A percentile compares a stretch with the other conserved stretches of the same genome.
phyloP scores from a whole-genome alignment of 208 protist genomes.

The Perkinsela sp. region DNA sequence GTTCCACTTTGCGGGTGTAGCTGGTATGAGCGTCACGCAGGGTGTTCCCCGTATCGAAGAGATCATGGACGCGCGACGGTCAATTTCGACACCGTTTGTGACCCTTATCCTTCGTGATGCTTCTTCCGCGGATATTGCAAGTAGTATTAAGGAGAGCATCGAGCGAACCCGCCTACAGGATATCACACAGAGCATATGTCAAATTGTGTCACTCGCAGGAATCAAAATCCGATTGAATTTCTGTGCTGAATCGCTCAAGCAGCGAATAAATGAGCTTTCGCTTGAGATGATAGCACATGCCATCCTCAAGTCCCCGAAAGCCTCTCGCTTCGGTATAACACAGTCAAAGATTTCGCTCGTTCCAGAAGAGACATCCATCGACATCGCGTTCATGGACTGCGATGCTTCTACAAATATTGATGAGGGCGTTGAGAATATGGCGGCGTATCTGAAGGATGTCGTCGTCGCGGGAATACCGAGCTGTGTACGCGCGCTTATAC shows the following conservation, averaged over 20 bases:
- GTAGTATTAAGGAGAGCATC: conserved; percentile 63
- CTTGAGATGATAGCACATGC: not conserved
- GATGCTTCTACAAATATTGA: not conserved
- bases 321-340: not conserved
- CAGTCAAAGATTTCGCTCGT: not conserved
- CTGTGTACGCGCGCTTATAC: conserved; percentile 81
- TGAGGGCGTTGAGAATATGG: conserved; percentile 18
- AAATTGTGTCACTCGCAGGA: not conserved
- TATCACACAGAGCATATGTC: not conserved
- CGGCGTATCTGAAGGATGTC: conserved; percentile 45
- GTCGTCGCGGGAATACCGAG: conserved; percentile 72
- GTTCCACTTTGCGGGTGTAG: conserved; percentile 98
- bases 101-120: conserved; percentile 71
- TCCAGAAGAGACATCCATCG: not conserved
- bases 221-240: not conserved
- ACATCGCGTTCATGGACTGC: not conserved
- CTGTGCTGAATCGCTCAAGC: not conserved
- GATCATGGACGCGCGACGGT: conserved; percentile 94
- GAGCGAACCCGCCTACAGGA: conserved; percentile 14
- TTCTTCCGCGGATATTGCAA: conserved; percentile 9
- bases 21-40: conserved; percentile 91
- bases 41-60: conserved; percentile 90
- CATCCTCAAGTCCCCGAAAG: not conserved
- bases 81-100: conserved; percentile 87
- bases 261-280: not conserved